Evolutionary conservation across 345 rosid genomes (phyloP), one percentile per base, ranked within the genome.

Genomic region (Stellera chamaejasme): DNA sequence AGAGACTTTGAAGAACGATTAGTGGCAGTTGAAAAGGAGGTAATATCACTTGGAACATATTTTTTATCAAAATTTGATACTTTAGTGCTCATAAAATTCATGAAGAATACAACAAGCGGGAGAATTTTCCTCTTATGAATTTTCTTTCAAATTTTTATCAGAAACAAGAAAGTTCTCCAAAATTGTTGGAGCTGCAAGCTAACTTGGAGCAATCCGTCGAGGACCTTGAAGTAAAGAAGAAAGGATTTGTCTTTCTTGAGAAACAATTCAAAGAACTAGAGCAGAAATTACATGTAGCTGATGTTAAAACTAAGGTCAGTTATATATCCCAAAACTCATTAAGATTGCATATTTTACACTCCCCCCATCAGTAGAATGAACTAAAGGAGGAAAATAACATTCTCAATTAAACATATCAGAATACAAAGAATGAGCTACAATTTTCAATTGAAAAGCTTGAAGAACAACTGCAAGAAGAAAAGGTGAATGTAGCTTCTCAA

Each of bases 361-460:
- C n/a, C n/a, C n/a, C n/a, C n/a, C n/a, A n/a, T n/a, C n/a, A n/a
- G n/a, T n/a, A n/a, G n/a, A n/a, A n/a, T n/a, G n/a, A n/a, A 2
- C 71, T 82, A 23, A 67, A 64, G 83, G 91, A 87, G 72, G 96
- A 84, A 79, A 81, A 77, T 54, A 80, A 69, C 65, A 73, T 67
- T 65, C 86, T 87, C 16, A 83, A 75, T 59, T 89, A 84, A 73
- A 68, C 81, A 19, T 63, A 79, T 56, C 79, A 77, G 19, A 76
- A 73, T 66, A 65, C 88, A 23, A 87, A 79, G 78, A 75, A 64
- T 48, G 97, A 89, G 63, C 88, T 84, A 70, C 87, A 87, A 11
- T 74, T 86, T 28, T 61, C 71, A 57, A 72, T 83, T 26, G 45
- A 55, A 54, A 81, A 80, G 80, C 85, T 83, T 59, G 80, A 89